These are phyloP conservation scores for Rubroboletus pulcherrimus DNA, from an alignment of 768 basidiomycete species.

Conservation along the genomic window DNA sequence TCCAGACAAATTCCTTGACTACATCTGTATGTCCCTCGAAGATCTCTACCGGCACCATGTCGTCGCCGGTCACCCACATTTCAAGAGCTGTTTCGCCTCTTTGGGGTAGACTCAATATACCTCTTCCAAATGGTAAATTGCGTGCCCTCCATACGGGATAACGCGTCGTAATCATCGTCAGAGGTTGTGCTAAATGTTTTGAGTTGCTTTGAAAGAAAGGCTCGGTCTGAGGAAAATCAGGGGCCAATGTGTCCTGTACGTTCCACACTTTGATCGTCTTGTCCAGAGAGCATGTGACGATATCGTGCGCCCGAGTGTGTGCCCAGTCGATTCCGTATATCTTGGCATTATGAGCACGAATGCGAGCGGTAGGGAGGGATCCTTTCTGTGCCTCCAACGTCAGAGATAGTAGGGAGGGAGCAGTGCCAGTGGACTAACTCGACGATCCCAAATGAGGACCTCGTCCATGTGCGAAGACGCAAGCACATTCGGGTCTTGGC, in stretches of 20 bases:
- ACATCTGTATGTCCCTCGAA: constrained; percentile 91
- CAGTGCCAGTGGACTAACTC: constrained; percentile 47
- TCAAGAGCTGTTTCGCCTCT: constrained; percentile 79
- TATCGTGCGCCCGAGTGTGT: constrained; percentile 62
- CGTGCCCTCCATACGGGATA: constrained; percentile 96
- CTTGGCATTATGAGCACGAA: constrained; percentile 82
- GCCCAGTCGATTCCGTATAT: constrained; percentile 99
- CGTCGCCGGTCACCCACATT: constrained; percentile 58
- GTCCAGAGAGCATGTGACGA: constrained; percentile 94
- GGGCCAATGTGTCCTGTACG: constrained; percentile 22
- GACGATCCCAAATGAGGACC: constrained; percentile 91
- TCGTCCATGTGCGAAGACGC: constrained; percentile 87
- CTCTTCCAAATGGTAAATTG: constrained; percentile 87
- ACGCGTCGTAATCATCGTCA: constrained; percentile 58
- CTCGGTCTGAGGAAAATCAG: constrained; percentile 12
- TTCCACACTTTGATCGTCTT: constrained; percentile 89
- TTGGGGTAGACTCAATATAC: constrained; percentile 85
- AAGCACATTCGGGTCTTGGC: constrained; percentile 77
- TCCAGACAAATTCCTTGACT: constrained; percentile 98
- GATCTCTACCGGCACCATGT: constrained; percentile 50
- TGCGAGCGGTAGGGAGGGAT: constrained; percentile 69
- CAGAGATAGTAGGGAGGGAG: not conserved
- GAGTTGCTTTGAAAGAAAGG: constrained; percentile 8
- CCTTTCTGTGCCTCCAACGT: constrained; percentile 60
- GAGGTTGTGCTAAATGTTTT: constrained; percentile 33